Base-by-base conservation (phyloP, 129 eudicot genomes). In the Ambrosia trifida region DNA sequence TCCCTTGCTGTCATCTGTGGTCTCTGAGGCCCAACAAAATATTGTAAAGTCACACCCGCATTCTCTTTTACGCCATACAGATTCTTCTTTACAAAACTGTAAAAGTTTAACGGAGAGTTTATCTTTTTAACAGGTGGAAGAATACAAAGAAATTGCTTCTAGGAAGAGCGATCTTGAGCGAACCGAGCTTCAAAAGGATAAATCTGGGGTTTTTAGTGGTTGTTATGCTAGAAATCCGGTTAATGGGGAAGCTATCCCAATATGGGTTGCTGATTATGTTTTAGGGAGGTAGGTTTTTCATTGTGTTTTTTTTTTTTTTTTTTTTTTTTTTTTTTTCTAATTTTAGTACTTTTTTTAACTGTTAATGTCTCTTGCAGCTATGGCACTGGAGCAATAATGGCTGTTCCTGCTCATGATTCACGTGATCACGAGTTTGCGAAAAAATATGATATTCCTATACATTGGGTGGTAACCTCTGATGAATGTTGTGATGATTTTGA, bases 321-420 rank as follows among this genome's bases (percentile, higher is more conserved):
- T n/a, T 54, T 78, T 30, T 7, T 56, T 54, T 78, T 30, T 7
- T 56, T 59, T 52, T 13, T 60, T 57, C 11, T 6, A 36, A 12
- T 40, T n/a, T 28, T 19, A 70, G 12, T 68, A 13, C 36, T 44
- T 56, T 24, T 43, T 35, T 5, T 56, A 28, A 10, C 32, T 31
- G 54, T 19, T 76, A 20, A 41, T 49, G 47, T 41, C 51, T 79
- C 82, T 60, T 76, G 80, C 83, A 94, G 98, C 86, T 94, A 94
- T 72, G 98, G 98, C 62, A 89, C 98, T 3, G 98, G 98, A 69
- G 98, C 98, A 54, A 89, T 94, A 73, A 94, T 94, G 98, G 98
- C 98, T 68, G 98, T 94, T 20, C 98, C 98, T 68, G 98, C 98
- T 70, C 98, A 94, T 80, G 98, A 94, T 77, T 63, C 89, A 32